Evolutionary conservation across 73 alveolate genomes (phyloP), one percentile per base, ranked within the genome.

Genomic region (Stentor coeruleus): DNA sequence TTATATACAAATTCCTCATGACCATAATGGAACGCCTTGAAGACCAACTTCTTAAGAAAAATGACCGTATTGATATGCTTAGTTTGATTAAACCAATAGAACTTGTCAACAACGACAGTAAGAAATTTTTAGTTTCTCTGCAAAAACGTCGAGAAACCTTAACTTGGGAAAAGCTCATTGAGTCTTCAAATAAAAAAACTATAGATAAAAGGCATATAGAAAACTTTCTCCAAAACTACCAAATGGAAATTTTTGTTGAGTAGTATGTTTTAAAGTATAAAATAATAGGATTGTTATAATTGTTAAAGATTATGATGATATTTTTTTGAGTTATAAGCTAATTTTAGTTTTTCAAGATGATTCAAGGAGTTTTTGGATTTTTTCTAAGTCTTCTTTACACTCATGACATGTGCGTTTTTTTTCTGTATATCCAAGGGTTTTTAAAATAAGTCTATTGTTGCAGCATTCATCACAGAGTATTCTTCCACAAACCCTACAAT

Each of bases 81-180:
- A 20, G 66, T 49, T 11, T 49, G 20, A 49, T 49, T 20, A 49
- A 49, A 20, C 66, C 66, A 49, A 11, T 49, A 49, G 66, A 49
- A 49, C 66, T 49, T 11, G 66, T 49, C 6, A 49, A 49, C 66
- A 49, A 49, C 66, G 66, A 49, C 66, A 11, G 28, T 20, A 49
- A 66, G n/a, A 26, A 26, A 26, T 66, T 66, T 33, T 33, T 66
- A 66, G 33, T 20, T 33, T 20, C n/a, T 11, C 11, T 66, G 39
- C 26, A 66, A 31, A 66, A 66, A 40, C 36, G n/a, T 14, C 36
- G 39, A 20, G 79, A 66, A 40, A 20, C n/a, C n/a, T 33, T 66
- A 40, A 66, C 79, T 28, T 66, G 79, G 79, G 79, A 66, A 66
- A 66, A 66, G 79, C 39, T 66, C n/a, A 26, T 33, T 33, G 15